Evolutionary conservation across 192 early-diverging fungal species (phyloP).

Genomic region (Obelidium mucronatum): DNA sequence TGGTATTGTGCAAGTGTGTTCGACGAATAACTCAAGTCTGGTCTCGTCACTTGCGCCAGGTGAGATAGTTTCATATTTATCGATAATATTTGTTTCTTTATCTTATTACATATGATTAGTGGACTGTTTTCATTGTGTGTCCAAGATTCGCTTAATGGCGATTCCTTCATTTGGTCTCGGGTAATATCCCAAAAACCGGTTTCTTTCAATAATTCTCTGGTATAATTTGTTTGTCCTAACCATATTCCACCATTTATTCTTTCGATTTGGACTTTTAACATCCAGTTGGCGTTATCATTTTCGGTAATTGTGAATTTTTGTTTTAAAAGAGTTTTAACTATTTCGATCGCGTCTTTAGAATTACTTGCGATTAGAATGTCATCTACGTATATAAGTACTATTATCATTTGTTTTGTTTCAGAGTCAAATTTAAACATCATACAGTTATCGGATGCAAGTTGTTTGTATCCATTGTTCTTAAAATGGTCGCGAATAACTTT

Average conservation of each 20-base stretch:
- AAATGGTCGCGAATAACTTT: neutral
- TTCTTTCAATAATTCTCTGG: conserved; percentile 16
- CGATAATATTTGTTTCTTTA: neutral
- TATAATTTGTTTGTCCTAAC: conserved; percentile 6
- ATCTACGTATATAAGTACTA: conserved; percentile 35
- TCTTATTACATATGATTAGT: neutral
- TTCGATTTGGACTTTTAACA: conserved; percentile 19
- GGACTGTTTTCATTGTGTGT: neutral
- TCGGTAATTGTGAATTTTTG: conserved; percentile 16
- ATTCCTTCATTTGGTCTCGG: neutral
- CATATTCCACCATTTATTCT: conserved; percentile 13
- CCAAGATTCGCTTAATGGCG: neutral
- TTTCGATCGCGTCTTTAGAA: neutral
- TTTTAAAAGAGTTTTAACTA: conserved; percentile 13
- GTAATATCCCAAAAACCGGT: neutral
- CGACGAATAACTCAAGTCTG: conserved; percentile 12
- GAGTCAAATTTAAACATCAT: conserved; percentile 4
- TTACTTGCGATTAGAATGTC: conserved; percentile 20
- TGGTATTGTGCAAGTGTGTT: too few species aligned
- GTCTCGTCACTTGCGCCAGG: conserved; percentile 9
- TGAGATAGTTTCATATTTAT: conserved; percentile 17
- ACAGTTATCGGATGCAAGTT: conserved; percentile 8
- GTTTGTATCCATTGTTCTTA: neutral
- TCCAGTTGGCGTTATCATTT: conserved; percentile 17
- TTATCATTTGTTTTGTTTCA: conserved; percentile 5